These are phyloP conservation scores for Plantago rigida DNA, from an alignment of 305 asterid genomes.

Conservation along the genomic window DNA sequence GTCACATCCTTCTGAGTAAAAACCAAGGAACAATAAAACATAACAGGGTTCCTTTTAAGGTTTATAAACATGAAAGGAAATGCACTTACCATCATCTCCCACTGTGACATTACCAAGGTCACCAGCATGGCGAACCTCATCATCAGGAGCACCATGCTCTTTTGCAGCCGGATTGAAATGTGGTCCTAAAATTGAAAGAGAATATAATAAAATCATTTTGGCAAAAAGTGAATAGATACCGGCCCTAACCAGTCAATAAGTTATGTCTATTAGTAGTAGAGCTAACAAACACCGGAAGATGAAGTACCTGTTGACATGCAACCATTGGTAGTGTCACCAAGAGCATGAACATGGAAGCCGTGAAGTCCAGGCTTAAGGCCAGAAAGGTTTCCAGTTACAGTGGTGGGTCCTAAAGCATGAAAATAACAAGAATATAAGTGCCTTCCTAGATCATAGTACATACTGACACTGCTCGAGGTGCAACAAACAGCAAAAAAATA, in stretches of 20 bases:
- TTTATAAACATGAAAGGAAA: not conserved
- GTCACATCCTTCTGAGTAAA: not conserved
- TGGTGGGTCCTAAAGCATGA: conserved; percentile 51
- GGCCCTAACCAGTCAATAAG: conserved; percentile 3
- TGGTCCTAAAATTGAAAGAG: conserved; percentile 51
- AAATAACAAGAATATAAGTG: conserved; percentile 8
- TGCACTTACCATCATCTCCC: conserved; percentile 62
- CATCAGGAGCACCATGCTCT: conserved; percentile 85
- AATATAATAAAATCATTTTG: conserved; percentile 7
- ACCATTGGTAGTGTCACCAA: conserved; percentile 95
- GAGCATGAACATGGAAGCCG: conserved; percentile 90
- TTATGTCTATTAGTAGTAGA: not conserved
- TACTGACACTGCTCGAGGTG: not conserved
- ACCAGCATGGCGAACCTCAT: conserved; percentile 92
- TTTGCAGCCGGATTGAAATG: conserved; percentile 82
- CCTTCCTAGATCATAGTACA: conserved; percentile 1
- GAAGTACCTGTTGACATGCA: conserved; percentile 87
- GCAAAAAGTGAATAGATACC: not conserved
- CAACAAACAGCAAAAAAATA: conserved; percentile 23
- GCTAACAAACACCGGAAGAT: conserved; percentile 3
- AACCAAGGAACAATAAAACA: not conserved
- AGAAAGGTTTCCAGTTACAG: conserved; percentile 61
- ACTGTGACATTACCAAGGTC: conserved; percentile 86
- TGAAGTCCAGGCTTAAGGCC: conserved; percentile 88
- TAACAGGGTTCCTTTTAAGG: too few species aligned